Evolutionary conservation across 108 stramenopile species (phyloP), one percentile per base, ranked within the genome.

Genomic region (Mayamaea pseudoterrestris): DNA sequence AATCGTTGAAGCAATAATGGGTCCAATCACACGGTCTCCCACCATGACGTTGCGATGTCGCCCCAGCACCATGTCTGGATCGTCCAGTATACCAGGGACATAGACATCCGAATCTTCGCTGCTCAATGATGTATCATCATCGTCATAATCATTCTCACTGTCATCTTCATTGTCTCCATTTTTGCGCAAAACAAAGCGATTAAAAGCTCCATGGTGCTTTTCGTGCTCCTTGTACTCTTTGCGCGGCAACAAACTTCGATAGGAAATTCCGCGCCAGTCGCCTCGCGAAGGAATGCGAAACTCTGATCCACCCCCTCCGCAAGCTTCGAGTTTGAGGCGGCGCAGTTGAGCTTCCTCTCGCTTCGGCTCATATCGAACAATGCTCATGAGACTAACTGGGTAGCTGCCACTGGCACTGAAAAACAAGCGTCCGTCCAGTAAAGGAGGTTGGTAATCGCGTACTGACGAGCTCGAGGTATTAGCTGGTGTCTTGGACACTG

Each of bases 241-340:
- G 37, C 16, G 48, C 12, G 66, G 73, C 18, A 89, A 41, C 7
- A 89, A 52, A 11, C 74, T 63, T 12, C 81, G 71, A 54, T 79
- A 89, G 12, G 75, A 75, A 27, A 79, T 80, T 13, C 86, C 86
- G 45, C 86, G 66, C 86, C 86, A 89, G 57, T 89, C 86, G n/a
- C n/a, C n/a, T 47, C 86, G 53, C 18, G 66, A 59, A 4, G 86
- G 86, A 49, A 89, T 65, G 7, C 81, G 80, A 65, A 89, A 89
- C 42, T 83, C 76, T 22, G 74, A 73, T 2, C 82, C 84, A 40
- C 86, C 91, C 34, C 86, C 91, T 47, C 86, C 84, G 27, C 71
- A 61, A 17, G 82, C 81, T 59, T 89, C 91, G 17, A 93, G 45
- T 56, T 89, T 86, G 50, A 79, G 76, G 39, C 89, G 49, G 21